Evolutionary conservation across 805 yeast genomes (phyloP), one percentile per base, ranked within the genome.

Genomic region (Schwanniomyces yamadae): DNA sequence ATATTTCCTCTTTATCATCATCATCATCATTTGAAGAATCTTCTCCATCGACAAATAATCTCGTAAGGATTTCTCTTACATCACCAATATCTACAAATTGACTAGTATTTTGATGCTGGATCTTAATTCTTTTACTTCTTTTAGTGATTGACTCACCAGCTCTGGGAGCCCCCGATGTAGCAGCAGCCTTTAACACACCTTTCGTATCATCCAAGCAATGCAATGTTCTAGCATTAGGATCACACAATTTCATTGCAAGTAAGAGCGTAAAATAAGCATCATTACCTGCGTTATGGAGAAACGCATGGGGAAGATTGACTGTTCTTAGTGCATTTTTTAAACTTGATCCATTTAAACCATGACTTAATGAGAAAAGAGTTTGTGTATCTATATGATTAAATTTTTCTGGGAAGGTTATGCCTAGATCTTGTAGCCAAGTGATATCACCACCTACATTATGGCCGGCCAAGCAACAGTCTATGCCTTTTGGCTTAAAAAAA

Each of bases 281-380:
- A 49, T 82, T 82, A 4, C 83, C 85, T 3, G 84, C 88, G 49
- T 82, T 82, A 52, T 82, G 89, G 28, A 82, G 54, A 44, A 65
- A 70, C 1, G 80, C 66, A 48, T 77, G 77, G 1, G 84, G 82
- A 4, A 82, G 63, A 8, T 66, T 58, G 33, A 77, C 59, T 37
- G 64, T 50, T 23, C 68, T 54, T 15, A 81, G 59, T 1, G 73
- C 58, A 28, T 67, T 70, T 5, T 73, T 69, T 30, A 82, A 54
- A 17, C 69, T 61, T 8, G 63, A 48, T 4, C 72, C 70, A 16
- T 53, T 49, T 16, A 49, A 51, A 0, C 78, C 78, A 39, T 63
- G 68, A 7, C 68, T 55, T 1, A 51, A 31, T 2, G 53, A 47
- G 60, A 69, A 75, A 1, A 79, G 31, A 4, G 51, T 54, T 40